phyloP scores from a whole-genome alignment of 345 rosid species.

The Nasturtium officinale region DNA sequence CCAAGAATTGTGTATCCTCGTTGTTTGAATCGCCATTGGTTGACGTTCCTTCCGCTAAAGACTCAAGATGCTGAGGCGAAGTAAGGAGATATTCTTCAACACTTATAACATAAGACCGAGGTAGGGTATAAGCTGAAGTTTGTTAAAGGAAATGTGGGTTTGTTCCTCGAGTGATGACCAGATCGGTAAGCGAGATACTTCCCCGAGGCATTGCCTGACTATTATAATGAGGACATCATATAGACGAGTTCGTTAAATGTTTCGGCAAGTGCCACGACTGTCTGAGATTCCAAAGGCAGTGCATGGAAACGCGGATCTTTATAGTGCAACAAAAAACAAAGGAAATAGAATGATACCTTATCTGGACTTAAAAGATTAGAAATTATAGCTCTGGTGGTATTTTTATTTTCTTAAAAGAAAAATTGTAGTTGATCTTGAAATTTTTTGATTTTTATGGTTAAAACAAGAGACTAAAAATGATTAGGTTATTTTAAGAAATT shows the following conservation, averaged over 20 bases:
- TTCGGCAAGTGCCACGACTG: constrained; percentile 81
- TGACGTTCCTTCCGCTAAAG: constrained; percentile 93
- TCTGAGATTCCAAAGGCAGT: constrained; percentile 86
- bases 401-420: no score
- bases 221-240: constrained; percentile 89
- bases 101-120: constrained; percentile 85
- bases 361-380: no score
- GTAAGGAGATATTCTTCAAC: constrained; percentile 98
- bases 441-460: no score
- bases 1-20: constrained; percentile 90
- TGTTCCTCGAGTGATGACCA: constrained; percentile 94
- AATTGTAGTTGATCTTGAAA: no score
- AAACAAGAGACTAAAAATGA: no score
- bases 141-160: constrained; percentile 72
- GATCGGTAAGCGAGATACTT: constrained; percentile 75
- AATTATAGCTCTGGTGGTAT: no score
- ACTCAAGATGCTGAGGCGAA: constrained; percentile 96
- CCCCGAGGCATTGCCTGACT: constrained; percentile 86
- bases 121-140: constrained; percentile 82
- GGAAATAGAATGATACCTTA: not conserved
- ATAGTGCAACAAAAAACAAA: constrained; percentile 59
- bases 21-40: constrained; percentile 64
- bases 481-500: no score
- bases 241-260: constrained; percentile 91
- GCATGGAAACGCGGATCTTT: constrained; percentile 97